These are phyloP conservation scores for Boletus pseudopeckii DNA, from an alignment of 768 basidiomycete species.

Conservation along the genomic window DNA sequence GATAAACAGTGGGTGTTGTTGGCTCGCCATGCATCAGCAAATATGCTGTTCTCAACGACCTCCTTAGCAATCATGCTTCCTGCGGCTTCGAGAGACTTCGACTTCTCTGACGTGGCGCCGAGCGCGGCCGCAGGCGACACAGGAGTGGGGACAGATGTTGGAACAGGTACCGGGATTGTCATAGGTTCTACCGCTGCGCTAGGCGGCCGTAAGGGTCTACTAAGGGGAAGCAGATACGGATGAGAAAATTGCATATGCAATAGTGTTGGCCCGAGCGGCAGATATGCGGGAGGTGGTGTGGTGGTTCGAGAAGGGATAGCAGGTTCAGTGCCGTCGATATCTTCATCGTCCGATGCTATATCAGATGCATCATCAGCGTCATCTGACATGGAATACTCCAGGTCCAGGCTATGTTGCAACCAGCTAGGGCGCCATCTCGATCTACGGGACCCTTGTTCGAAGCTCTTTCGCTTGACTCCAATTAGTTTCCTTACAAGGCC, in stretches of 20 bases:
- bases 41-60: slow-evolving; percentile 67
- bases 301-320: slow-evolving; percentile 46
- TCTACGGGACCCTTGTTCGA: slow-evolving; percentile 36
- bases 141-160: slow-evolving; percentile 71
- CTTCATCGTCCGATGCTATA: slow-evolving; percentile 39
- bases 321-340: slow-evolving; percentile 30
- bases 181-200: slow-evolving; percentile 49
- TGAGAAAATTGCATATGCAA: slow-evolving; percentile 70
- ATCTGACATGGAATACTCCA: slow-evolving; percentile 29
- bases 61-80: slow-evolving; percentile 63
- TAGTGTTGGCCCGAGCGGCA: slow-evolving; percentile 67
- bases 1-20: slow-evolving; percentile 25
- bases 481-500: slow-evolving; percentile 65
- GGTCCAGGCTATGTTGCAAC: slow-evolving; percentile 50
- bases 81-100: slow-evolving; percentile 64
- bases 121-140: slow-evolving; percentile 76
- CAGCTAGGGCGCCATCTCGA: slow-evolving; percentile 40
- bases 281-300: slow-evolving; percentile 68
- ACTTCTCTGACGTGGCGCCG: slow-evolving; percentile 61
- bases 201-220: slow-evolving; percentile 57
- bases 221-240: slow-evolving; percentile 55
- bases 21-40: slow-evolving; percentile 65
- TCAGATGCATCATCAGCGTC: slow-evolving; percentile 40
- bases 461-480: slow-evolving; percentile 64
- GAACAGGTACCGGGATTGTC: slow-evolving; percentile 38